phyloP scores from a whole-genome alignment of 1,284 basidiomycete genomes.

The Ustilago bromivora region DNA sequence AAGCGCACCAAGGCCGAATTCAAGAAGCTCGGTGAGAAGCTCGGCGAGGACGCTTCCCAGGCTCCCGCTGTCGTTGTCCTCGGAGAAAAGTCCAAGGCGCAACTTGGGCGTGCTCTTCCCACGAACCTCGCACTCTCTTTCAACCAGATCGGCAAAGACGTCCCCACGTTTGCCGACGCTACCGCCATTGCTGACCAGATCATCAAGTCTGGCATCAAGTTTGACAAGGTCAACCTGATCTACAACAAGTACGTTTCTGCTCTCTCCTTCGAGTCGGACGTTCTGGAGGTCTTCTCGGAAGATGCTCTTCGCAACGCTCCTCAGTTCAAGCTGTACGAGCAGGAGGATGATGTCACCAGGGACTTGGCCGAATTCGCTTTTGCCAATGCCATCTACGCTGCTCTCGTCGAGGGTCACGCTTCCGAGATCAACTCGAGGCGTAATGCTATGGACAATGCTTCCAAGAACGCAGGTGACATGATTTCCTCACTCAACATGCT shows the following conservation, averaged over 20 bases:
- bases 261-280: constrained; percentile 86
- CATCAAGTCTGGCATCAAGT: constrained; percentile 84
- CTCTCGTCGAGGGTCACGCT: constrained; percentile 94
- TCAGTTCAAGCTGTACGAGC: constrained; percentile 68
- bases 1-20: constrained; percentile 83
- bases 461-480: constrained; percentile 85
- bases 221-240: constrained; percentile 86
- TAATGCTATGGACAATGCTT: constrained; percentile 99
- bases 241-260: constrained; percentile 97
- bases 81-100: constrained; percentile 97
- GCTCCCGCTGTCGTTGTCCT: constrained; percentile 73
- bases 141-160: constrained; percentile 96
- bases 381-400: constrained; percentile 94
- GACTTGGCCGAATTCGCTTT: constrained; percentile 96
- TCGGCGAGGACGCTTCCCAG: constrained; percentile 48
- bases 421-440: constrained; percentile 85
- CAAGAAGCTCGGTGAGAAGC: constrained; percentile 72
- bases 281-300: constrained; percentile 76
- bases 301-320: constrained; percentile 74
- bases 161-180: constrained; percentile 97
- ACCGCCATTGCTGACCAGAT: constrained; percentile 93
- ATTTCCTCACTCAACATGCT: constrained; percentile 68
- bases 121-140: constrained; percentile 86
- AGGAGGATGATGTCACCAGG: constrained; percentile 80
- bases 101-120: constrained; percentile 79